Evolutionary conservation across 495 filamentous ascomycete genomes (phyloP).

Genomic region (Pyrenula aspistea): DNA sequence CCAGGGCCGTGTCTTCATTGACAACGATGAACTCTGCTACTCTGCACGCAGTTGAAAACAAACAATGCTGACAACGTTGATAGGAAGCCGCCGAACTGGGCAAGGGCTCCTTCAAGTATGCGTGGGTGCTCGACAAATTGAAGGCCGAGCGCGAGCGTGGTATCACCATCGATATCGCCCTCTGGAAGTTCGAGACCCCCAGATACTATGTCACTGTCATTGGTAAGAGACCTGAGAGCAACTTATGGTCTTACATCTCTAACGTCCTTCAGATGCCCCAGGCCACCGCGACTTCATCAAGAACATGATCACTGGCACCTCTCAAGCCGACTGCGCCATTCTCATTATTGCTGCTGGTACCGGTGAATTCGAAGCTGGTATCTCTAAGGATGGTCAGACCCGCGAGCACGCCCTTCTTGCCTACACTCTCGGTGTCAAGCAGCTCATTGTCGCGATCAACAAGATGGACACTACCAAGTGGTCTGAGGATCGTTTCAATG

Average conservation of each 20-base stretch:
- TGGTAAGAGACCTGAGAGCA: conserved; percentile 41
- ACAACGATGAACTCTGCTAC: conserved; percentile 3
- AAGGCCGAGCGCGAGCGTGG: conserved; percentile 99
- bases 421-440: conserved; percentile 99
- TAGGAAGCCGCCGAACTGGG: conserved; percentile 98
- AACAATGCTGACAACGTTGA: conserved; percentile 24
- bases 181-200: conserved; percentile 99
- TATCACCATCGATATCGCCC: conserved; percentile 99
- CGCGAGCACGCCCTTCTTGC: conserved; percentile 99
- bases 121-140: conserved; percentile 99
- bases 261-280: conserved; percentile 61
- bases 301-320: conserved; percentile 99
- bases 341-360: conserved; percentile 99
- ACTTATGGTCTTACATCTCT: conserved; percentile 2
- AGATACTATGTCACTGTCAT: conserved; percentile 99
- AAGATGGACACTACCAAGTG: conserved; percentile 99
- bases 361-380: conserved; percentile 99
- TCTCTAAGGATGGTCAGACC: conserved; percentile 99
- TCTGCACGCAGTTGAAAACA: conserved; percentile 2
- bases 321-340: conserved; percentile 98
- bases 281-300: conserved; percentile 99
- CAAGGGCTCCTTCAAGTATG: conserved; percentile 99
- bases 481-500: conserved; percentile 89
- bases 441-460: conserved; percentile 99
- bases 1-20: conserved; percentile 5